These are phyloP conservation scores for Xylaria flabelliformis DNA, from an alignment of 495 filamentous ascomycete genomes.

Conservation along the genomic window DNA sequence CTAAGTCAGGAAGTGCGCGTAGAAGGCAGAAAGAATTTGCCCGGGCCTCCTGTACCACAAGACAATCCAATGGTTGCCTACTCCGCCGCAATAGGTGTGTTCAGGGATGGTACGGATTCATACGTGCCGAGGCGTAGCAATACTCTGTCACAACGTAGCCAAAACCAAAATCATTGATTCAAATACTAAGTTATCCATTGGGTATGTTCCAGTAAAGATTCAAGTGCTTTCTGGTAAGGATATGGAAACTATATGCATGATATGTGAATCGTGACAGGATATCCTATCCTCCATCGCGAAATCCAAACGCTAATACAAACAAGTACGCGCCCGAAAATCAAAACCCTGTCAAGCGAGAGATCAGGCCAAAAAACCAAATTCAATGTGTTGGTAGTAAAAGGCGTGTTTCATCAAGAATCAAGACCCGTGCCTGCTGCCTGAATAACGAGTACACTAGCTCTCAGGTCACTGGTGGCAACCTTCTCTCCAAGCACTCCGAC, in stretches of 20 bases:
- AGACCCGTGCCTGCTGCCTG: constrained; percentile 61
- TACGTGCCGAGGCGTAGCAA: not conserved
- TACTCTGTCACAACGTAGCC: not conserved
- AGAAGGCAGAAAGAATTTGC: not conserved
- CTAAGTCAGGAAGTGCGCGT: not conserved
- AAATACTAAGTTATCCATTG: not conserved
- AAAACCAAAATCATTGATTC: not conserved
- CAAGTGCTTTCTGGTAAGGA: not conserved
- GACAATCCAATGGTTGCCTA: not conserved
- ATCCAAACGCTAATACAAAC: not conserved
- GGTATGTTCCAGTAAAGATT: not conserved
- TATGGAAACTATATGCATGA: not conserved
- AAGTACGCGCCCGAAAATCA: not conserved
- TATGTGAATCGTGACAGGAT: not conserved
- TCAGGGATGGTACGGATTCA: not conserved
- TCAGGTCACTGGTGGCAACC: constrained; percentile 64
- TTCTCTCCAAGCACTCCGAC: constrained; percentile 73
- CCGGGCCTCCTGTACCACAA: not conserved
- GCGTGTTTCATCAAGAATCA: constrained; percentile 23
- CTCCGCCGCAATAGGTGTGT: not conserved
- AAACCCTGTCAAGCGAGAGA: not conserved
- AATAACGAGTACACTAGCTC: constrained; percentile 79
- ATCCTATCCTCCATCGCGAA: not conserved
- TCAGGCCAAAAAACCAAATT: not conserved
- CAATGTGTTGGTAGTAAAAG: not conserved